These are phyloP conservation scores for Podaxis sp. DNA, from an alignment of 768 basidiomycete species.

Conservation along the genomic window DNA sequence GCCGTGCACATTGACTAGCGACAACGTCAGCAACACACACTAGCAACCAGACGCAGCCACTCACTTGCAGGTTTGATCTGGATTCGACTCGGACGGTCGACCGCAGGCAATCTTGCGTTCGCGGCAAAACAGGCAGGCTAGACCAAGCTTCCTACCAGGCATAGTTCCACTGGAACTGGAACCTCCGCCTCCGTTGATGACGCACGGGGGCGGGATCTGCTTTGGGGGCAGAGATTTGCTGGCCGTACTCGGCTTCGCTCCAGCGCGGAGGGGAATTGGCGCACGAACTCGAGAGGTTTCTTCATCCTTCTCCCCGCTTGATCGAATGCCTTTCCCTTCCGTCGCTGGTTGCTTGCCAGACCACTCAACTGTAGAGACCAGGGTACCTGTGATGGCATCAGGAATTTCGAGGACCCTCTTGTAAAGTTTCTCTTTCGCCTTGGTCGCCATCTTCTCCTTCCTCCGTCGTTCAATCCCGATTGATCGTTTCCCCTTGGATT, in stretches of 20 bases:
- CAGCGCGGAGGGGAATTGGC: background rate
- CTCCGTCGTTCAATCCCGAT: background rate
- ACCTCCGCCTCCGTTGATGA: background rate
- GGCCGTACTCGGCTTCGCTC: background rate
- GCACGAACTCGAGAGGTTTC: background rate
- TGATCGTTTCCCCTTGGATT: background rate
- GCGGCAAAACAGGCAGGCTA: constrained; percentile 17
- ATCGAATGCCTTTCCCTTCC: background rate
- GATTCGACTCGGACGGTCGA: constrained; percentile 8
- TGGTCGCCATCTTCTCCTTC: background rate
- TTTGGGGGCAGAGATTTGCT: background rate
- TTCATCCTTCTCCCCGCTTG: background rate
- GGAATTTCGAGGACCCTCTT: background rate
- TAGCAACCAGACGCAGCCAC: background rate
- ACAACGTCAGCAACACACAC: background rate
- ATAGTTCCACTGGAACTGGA: background rate
- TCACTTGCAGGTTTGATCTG: constrained; percentile 16
- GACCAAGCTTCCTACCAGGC: constrained; percentile 8
- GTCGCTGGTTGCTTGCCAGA: background rate
- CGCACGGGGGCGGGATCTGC: constrained; percentile 7
- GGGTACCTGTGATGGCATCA: background rate
- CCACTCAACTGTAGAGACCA: background rate
- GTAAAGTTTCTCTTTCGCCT: background rate
- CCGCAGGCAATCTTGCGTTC: constrained; percentile 19
- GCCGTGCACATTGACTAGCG: constrained; percentile 14